A percentile compares a stretch with the other conserved stretches of the same genome.
Evolutionary conservation across 176 grass and related monocot species (phyloP).

Genomic region (Carex scoparia): DNA sequence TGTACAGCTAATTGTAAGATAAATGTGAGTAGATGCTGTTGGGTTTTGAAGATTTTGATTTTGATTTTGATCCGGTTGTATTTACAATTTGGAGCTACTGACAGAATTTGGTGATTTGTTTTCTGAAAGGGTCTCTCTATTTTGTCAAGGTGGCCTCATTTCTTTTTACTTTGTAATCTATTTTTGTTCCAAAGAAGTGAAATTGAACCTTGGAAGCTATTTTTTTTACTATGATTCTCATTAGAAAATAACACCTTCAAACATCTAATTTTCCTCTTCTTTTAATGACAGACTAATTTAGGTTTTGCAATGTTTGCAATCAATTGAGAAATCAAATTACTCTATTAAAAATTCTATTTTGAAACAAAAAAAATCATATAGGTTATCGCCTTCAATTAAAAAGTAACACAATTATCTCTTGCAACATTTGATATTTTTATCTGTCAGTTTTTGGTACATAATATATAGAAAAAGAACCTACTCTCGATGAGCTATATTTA

Average conservation of each 20-base stretch:
- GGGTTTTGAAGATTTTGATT: slow-evolving; percentile 3
- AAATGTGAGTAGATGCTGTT: slow-evolving; percentile 10
- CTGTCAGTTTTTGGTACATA: not conserved
- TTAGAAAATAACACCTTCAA: not conserved
- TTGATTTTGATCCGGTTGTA: not conserved
- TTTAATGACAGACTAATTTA: not conserved
- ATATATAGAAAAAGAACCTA: not conserved
- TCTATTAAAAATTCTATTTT: not conserved
- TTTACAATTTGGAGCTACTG: slow-evolving; percentile 3
- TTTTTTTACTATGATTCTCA: not conserved
- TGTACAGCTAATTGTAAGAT: slow-evolving; percentile 30
- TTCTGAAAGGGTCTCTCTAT: not conserved
- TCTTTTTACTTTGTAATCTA: not conserved
- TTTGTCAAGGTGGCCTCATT: not conserved
- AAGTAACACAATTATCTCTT: not conserved
- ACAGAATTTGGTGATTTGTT: slow-evolving; percentile 12
- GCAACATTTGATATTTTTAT: not conserved
- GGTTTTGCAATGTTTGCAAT: not conserved
- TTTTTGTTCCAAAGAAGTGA: not conserved
- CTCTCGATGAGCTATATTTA: not conserved
- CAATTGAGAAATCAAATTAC: not conserved
- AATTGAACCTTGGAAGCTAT: not conserved
- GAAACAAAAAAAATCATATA: not conserved
- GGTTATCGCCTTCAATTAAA: not conserved
- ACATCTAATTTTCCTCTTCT: not conserved